A percentile compares a stretch with the other conserved stretches of the same genome.
These are phyloP conservation scores for Fusarium globosum DNA, from an alignment of 2,329 filamentous ascomycete species.

Conservation along the genomic window DNA sequence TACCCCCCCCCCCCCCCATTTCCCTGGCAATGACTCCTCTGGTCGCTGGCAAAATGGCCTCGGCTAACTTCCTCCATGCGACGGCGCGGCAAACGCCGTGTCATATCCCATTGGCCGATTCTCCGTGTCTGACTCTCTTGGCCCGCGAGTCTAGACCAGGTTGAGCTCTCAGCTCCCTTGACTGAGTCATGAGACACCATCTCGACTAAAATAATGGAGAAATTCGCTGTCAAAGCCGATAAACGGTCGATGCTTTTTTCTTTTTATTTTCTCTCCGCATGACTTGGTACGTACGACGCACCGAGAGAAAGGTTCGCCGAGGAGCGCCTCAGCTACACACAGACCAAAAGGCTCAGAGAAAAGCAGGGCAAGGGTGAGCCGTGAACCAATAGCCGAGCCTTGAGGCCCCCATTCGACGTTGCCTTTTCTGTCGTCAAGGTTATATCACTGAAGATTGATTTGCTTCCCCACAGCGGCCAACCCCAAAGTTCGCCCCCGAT, in stretches of 20 bases:
- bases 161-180: not conserved
- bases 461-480: slow-evolving; percentile 20
- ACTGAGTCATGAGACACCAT: slow-evolving; percentile 4
- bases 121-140: slow-evolving; percentile 7
- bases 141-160: slow-evolving; percentile 5
- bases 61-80: slow-evolving; percentile 9
- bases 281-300: not conserved
- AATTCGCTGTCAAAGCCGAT: not conserved
- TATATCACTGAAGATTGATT: not conserved
- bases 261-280: not conserved
- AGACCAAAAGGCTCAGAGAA: not conserved
- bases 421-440: not conserved
- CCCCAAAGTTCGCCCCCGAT: slow-evolving; percentile 18
- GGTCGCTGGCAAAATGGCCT: not conserved
- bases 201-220: not conserved
- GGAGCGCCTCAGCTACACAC: not conserved
- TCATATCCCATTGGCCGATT: slow-evolving; percentile 5
- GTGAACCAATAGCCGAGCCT: not conserved
- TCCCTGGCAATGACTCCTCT: not conserved
- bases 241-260: not conserved
- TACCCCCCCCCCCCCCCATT: too few relatives aligned
- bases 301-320: not conserved
- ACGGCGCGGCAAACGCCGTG: not conserved
- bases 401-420: slow-evolving; percentile 4
- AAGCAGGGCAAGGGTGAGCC: not conserved